These are phyloP conservation scores for Stachybotrys elegans DNA, from an alignment of 2,329 filamentous ascomycete genomes.

Conservation along the genomic window DNA sequence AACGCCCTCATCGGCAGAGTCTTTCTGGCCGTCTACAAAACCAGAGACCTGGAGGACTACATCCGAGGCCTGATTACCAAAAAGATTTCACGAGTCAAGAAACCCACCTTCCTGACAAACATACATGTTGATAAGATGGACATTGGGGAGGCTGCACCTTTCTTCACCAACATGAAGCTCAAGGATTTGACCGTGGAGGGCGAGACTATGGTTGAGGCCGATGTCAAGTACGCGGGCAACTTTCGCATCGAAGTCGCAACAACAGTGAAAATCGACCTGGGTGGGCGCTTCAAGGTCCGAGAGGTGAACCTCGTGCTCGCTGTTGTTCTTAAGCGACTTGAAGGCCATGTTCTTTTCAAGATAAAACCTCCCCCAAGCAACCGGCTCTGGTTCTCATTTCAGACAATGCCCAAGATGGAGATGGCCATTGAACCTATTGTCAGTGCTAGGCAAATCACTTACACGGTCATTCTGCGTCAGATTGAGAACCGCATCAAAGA, in stretches of 20 bases:
- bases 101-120: slow-evolving; percentile 82
- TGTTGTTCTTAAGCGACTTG: slow-evolving; percentile 75
- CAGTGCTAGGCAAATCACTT: slow-evolving; percentile 91
- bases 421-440: slow-evolving; percentile 95
- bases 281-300: slow-evolving; percentile 79
- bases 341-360: slow-evolving; percentile 78
- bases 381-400: slow-evolving; percentile 91
- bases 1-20: slow-evolving; percentile 86
- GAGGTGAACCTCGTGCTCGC: slow-evolving; percentile 88
- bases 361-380: slow-evolving; percentile 96
- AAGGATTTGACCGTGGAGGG: slow-evolving; percentile 89
- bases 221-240: slow-evolving; percentile 83
- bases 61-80: slow-evolving; percentile 86
- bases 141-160: slow-evolving; percentile 80
- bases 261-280: slow-evolving; percentile 88
- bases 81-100: slow-evolving; percentile 91
- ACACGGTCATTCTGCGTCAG: slow-evolving; percentile 82
- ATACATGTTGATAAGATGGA: slow-evolving; percentile 80
- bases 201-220: slow-evolving; percentile 80
- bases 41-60: slow-evolving; percentile 71
- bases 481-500: slow-evolving; percentile 95
- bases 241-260: slow-evolving; percentile 87
- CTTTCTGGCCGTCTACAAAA: slow-evolving; percentile 85
- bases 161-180: slow-evolving; percentile 81
- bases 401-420: slow-evolving; percentile 89